Percentiles rank a stretch among this genome's conserved stretches.
These are phyloP conservation scores for Crithidia fasciculata DNA, from an alignment of 208 protist species.

Conservation along the genomic window DNA sequence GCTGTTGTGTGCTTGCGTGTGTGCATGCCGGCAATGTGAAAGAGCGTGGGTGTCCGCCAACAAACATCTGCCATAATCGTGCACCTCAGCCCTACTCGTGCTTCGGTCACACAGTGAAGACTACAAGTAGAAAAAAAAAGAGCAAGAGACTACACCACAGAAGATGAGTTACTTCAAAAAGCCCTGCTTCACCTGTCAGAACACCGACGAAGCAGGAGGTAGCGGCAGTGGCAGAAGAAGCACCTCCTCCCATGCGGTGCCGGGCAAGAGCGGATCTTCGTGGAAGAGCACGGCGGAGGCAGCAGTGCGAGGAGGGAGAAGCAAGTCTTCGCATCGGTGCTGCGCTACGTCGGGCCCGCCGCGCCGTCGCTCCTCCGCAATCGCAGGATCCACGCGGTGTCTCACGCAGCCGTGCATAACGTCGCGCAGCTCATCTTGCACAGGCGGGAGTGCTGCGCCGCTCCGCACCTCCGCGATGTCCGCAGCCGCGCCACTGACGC, in stretches of 20 bases:
- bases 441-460: background rate
- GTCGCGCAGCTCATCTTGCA: constrained; percentile 72
- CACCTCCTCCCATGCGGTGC: constrained; percentile 28
- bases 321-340: constrained; percentile 64
- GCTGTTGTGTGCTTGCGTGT: no score
- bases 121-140: background rate
- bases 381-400: constrained; percentile 58
- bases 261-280: constrained; percentile 37
- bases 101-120: no score
- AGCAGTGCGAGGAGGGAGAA: constrained; percentile 35
- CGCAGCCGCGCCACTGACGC: constrained; percentile 7
- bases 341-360: constrained; percentile 64
- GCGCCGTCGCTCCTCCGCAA: constrained; percentile 74
- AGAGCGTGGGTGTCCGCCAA: no score
- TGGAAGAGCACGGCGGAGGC: constrained; percentile 62
- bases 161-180: no score
- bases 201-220: constrained; percentile 71
- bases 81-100: no score
- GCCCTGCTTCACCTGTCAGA: constrained; percentile 27
- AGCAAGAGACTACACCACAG: background rate
- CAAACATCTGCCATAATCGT: no score
- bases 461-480: background rate
- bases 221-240: constrained; percentile 78
- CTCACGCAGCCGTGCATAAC: constrained; percentile 56
- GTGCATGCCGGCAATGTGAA: no score